Conservation (phyloP, 2,329 filamentous ascomycete genomes). For the Plectosphaerella sp. region DNA sequence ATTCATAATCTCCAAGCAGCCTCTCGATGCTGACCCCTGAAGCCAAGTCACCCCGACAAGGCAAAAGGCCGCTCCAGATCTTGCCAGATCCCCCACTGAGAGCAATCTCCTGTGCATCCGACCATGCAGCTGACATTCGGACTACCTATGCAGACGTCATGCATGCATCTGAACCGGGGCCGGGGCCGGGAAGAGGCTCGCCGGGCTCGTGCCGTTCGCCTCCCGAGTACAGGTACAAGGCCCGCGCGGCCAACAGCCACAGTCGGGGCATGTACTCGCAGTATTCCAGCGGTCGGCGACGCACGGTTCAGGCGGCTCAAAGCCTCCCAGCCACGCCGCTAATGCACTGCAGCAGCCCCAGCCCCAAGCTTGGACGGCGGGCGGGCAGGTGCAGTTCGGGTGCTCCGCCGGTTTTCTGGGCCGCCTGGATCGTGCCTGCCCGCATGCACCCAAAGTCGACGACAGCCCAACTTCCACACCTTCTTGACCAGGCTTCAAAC, state of each 20-base stretch:
- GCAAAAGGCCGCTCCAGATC: too few species aligned
- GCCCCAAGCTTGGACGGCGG: slow-evolving; percentile 5
- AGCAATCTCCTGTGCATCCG: not conserved
- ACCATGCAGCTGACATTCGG: not conserved
- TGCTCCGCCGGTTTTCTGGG: not conserved
- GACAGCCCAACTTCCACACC: slow-evolving; percentile 5
- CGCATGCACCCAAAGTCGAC: slow-evolving; percentile 12
- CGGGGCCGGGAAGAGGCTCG: too few species aligned
- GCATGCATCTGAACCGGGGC: too few species aligned
- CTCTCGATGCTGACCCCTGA: not conserved
- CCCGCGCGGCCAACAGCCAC: too few species aligned
- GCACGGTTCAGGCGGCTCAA: slow-evolving; percentile 22
- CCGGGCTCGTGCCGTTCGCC: too few species aligned
- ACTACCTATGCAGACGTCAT: too few species aligned
- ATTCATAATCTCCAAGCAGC: not conserved
- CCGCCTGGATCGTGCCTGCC: not conserved
- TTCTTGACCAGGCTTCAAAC: not conserved
- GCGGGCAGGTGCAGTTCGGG: slow-evolving; percentile 14
- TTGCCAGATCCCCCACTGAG: not conserved
- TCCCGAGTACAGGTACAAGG: too few species aligned
- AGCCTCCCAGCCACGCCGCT: slow-evolving; percentile 18
- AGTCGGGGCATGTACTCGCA: too few species aligned
- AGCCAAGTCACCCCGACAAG: not conserved
- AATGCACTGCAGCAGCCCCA: slow-evolving; percentile 6
- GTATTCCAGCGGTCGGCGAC: slow-evolving; percentile 9